Evolutionary conservation across 108 stramenopile species (phyloP).

Genomic region (Schizochytrium sp.): DNA sequence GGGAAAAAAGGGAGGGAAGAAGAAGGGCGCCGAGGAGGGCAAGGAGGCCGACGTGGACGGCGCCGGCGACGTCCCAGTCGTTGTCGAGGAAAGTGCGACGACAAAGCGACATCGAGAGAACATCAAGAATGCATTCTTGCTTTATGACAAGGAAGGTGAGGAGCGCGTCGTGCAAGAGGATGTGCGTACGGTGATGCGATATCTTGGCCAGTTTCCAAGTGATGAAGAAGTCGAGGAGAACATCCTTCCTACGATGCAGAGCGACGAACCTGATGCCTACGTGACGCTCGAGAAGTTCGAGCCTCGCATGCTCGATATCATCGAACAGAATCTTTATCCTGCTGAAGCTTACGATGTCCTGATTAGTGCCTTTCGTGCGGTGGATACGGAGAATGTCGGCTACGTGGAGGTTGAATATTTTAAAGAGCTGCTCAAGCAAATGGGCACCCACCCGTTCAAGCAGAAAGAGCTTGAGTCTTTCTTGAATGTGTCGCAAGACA

Average conservation of each 20-base stretch:
- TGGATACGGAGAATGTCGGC: not conserved
- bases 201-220: not conserved
- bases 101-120: not conserved
- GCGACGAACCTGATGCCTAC: slow-evolving; percentile 14
- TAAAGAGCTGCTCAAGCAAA: not conserved
- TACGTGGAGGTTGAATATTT: not conserved
- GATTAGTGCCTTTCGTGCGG: not conserved
- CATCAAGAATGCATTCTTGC: not conserved
- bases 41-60: not conserved
- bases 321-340: not conserved
- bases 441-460: not conserved
- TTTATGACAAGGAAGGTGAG: slow-evolving; percentile 12
- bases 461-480: not conserved
- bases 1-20: not conserved
- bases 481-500: not conserved
- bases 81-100: not conserved
- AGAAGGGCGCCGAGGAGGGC: not conserved
- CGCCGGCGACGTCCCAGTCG: not conserved
- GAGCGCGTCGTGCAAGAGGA: not conserved
- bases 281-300: slow-evolving; percentile 6
- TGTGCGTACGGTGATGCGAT: not conserved
- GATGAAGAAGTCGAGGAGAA: not conserved
- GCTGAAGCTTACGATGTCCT: not conserved
- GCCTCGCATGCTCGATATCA: not conserved
- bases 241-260: not conserved